Conservation (phyloP, 2,329 filamentous ascomycete genomes). For the Exophiala spinifera region DNA sequence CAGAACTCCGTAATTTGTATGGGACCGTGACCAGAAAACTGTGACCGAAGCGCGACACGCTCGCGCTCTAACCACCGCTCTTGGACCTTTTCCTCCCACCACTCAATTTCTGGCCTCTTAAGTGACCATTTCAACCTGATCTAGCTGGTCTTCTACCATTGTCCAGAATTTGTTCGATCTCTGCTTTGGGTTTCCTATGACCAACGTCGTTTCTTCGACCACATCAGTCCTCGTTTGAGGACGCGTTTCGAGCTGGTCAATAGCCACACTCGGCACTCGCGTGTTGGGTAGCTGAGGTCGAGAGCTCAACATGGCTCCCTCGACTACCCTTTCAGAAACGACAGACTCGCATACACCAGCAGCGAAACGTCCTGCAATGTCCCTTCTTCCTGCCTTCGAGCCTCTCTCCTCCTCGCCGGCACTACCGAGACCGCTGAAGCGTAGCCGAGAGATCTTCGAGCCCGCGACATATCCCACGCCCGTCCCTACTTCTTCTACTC, state of each 20-base stretch:
- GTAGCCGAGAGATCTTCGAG: constrained; percentile 44
- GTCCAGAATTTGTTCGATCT: background rate
- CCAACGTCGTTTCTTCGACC: constrained; percentile 1
- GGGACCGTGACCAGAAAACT: too few species aligned
- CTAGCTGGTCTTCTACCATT: constrained; percentile 2
- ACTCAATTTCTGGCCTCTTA: constrained; percentile 13
- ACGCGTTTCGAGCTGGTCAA: constrained; percentile 34
- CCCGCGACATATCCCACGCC: constrained; percentile 80
- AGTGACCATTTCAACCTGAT: constrained; percentile 15
- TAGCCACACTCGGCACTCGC: constrained; percentile 9
- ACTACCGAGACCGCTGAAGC: constrained; percentile 47
- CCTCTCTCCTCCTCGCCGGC: constrained; percentile 48
- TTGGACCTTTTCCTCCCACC: background rate
- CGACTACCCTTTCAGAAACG: constrained; percentile 19
- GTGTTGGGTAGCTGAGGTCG: constrained; percentile 13
- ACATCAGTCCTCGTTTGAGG: constrained; percentile 36
- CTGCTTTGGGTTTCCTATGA: constrained; percentile 11
- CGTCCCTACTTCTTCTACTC: constrained; percentile 88
- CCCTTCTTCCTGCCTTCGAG: constrained; percentile 50
- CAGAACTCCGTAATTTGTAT: too few species aligned
- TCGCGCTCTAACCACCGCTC: too few species aligned
- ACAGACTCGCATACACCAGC: constrained; percentile 34
- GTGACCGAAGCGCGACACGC: too few species aligned
- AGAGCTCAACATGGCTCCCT: constrained; percentile 20
- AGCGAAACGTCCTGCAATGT: constrained; percentile 45